phyloP scores from a whole-genome alignment of 805 yeast species.

The Phaffomyces antillensis region DNA sequence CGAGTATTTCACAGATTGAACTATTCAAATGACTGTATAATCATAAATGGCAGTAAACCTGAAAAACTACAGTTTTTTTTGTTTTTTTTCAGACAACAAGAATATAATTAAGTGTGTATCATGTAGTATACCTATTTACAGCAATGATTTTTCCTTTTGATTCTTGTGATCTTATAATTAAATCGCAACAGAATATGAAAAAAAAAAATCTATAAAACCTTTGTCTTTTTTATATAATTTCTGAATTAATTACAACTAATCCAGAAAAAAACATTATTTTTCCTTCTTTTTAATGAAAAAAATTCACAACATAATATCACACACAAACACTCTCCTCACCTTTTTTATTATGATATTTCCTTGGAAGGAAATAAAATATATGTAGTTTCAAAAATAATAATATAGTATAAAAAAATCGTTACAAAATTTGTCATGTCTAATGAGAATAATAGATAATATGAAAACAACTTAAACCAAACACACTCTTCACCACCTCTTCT shows the following conservation, averaged over 20 bases:
- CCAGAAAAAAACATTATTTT: too few relatives aligned
- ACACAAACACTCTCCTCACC: constrained; percentile 3
- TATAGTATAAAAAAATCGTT: constrained; percentile 7
- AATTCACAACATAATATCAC: constrained; percentile 6
- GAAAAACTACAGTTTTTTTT: too few relatives aligned
- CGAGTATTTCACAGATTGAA: constrained; percentile 3
- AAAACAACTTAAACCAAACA: constrained; percentile 1
- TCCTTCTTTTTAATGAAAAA: constrained; percentile 1
- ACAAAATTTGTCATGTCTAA: constrained; percentile 10
- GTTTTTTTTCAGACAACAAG: background rate
- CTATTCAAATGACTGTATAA: too few relatives aligned
- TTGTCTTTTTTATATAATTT: background rate
- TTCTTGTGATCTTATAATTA: background rate
- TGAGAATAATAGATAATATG: constrained; percentile 4
- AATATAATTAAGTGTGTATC: constrained; percentile 7
- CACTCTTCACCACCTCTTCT: background rate
- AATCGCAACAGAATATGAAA: background rate
- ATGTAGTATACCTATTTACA: constrained; percentile 9
- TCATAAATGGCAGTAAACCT: too few relatives aligned
- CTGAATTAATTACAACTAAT: too few relatives aligned
- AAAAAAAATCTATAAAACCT: background rate
- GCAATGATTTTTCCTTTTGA: background rate
- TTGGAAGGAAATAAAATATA: background rate
- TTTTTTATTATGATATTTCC: background rate
- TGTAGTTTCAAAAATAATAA: constrained; percentile 1